Conservation (phyloP, 768 basidiomycete species). For the Suillus ampliporus region DNA sequence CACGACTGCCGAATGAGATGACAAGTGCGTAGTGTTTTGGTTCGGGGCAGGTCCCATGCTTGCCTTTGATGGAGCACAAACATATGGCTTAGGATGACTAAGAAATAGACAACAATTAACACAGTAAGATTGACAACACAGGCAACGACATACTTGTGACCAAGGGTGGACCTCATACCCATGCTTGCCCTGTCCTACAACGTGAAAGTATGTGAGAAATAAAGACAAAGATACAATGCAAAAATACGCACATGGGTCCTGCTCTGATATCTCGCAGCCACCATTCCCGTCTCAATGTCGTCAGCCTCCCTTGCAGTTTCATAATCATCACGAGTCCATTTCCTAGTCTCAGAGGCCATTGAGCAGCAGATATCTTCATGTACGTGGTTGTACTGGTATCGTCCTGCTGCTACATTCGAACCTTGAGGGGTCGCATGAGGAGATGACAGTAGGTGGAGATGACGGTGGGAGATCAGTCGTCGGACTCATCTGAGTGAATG, state of each 20-base stretch:
- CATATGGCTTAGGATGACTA: neutral
- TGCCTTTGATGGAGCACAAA: neutral
- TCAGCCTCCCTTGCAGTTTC: neutral
- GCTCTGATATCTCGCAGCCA: neutral
- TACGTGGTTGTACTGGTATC: neutral
- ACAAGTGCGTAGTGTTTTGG: neutral
- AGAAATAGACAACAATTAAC: neutral
- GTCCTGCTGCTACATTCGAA: neutral
- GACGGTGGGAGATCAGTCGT: neutral
- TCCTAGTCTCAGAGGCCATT: neutral
- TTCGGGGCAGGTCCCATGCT: neutral
- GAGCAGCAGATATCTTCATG: neutral
- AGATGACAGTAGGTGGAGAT: neutral
- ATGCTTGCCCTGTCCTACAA: constrained; percentile 2
- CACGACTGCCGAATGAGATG: neutral
- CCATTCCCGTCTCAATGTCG: neutral
- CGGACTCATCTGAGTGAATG: neutral
- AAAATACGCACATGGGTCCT: neutral
- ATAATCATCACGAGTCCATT: neutral
- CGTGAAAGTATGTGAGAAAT: constrained; percentile 1
- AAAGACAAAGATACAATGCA: neutral
- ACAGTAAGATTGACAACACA: neutral
- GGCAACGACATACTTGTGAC: neutral
- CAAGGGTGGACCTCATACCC: neutral
- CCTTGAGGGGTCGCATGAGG: neutral